Conservation (phyloP, 208 protist species). For the Trypanosoma lewisi region DNA sequence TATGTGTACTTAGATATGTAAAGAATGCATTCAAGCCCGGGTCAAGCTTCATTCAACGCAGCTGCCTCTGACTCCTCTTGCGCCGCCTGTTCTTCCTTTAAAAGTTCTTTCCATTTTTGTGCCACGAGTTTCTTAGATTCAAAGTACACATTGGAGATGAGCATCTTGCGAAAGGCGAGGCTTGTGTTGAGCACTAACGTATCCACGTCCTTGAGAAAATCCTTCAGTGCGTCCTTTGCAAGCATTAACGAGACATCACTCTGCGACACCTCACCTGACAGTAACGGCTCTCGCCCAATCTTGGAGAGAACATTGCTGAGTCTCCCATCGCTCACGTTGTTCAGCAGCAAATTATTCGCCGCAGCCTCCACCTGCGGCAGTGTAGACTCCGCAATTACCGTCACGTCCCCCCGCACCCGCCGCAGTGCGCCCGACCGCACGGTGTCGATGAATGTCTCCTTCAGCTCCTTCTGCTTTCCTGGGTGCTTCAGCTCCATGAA, state of each 20-base stretch:
- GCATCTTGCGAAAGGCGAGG: slow-evolving; percentile 71
- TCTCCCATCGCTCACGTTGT: slow-evolving; percentile 82
- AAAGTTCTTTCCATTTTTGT: slow-evolving; percentile 56
- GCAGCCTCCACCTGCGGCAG: slow-evolving; percentile 80
- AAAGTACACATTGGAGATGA: slow-evolving; percentile 78
- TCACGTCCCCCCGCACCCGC: slow-evolving; percentile 62
- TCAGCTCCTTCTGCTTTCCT: slow-evolving; percentile 88
- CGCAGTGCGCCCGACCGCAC: slow-evolving; percentile 70
- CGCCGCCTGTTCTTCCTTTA: slow-evolving; percentile 25
- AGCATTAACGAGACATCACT: slow-evolving; percentile 65
- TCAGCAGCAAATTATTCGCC: slow-evolving; percentile 75
- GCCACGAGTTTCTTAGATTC: slow-evolving; percentile 62
- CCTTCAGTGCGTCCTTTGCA: slow-evolving; percentile 87
- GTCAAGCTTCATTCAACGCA: not conserved
- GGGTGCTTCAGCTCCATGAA: slow-evolving; percentile 91
- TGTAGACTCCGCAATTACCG: slow-evolving; percentile 71
- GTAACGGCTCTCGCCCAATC: slow-evolving; percentile 73
- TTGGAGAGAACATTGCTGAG: slow-evolving; percentile 85
- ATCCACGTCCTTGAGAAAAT: slow-evolving; percentile 86
- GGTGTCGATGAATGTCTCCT: slow-evolving; percentile 86
- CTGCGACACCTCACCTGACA: slow-evolving; percentile 52
- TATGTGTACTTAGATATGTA: slow-evolving; percentile 11
- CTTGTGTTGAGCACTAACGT: slow-evolving; percentile 76
- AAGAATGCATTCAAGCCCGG: not conserved
- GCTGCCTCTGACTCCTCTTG: slow-evolving; percentile 26